Percentiles rank a stretch among this genome's conserved stretches.
phyloP scores from a whole-genome alignment of 305 asterid species.

The Fraxinus paxiana region DNA sequence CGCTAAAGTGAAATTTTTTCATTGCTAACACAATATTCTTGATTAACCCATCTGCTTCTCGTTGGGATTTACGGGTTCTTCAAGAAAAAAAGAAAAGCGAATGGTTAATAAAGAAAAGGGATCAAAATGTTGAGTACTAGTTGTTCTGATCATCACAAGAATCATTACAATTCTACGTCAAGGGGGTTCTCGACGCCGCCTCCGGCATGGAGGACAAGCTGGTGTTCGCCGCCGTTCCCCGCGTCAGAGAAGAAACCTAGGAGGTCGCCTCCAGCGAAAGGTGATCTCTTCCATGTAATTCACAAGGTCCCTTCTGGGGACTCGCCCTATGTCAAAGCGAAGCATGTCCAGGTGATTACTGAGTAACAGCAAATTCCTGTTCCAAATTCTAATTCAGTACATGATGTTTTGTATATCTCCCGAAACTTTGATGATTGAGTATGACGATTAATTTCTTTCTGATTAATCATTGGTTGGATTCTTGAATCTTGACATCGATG shows the following conservation, averaged over 20 bases:
- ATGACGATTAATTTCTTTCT: neutral
- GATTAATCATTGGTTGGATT: neutral
- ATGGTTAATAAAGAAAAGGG: neutral
- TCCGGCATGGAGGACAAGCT: constrained; percentile 38
- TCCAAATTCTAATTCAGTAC: neutral
- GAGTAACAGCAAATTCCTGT: neutral
- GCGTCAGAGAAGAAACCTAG: constrained; percentile 49
- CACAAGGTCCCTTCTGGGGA: constrained; percentile 84
- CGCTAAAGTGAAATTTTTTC: neutral
- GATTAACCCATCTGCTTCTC: neutral
- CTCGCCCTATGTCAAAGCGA: constrained; percentile 85
- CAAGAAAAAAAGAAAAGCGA: neutral
- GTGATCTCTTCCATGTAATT: constrained; percentile 49
- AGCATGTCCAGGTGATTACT: constrained; percentile 67
- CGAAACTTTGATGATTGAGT: neutral
- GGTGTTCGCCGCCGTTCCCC: constrained; percentile 36
- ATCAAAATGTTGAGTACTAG: constrained; percentile 17
- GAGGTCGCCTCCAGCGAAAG: constrained; percentile 29
- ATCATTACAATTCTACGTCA: neutral
- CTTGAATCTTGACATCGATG: neutral
- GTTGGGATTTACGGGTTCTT: neutral
- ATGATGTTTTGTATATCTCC: neutral
- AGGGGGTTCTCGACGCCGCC: constrained; percentile 81
- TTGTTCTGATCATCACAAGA: constrained; percentile 16
- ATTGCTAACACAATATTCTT: neutral